Percentiles rank a stretch among this genome's conserved stretches.
Evolutionary conservation across 805 yeast species (phyloP).

Genomic region (Ogataea paradorogensis): DNA sequence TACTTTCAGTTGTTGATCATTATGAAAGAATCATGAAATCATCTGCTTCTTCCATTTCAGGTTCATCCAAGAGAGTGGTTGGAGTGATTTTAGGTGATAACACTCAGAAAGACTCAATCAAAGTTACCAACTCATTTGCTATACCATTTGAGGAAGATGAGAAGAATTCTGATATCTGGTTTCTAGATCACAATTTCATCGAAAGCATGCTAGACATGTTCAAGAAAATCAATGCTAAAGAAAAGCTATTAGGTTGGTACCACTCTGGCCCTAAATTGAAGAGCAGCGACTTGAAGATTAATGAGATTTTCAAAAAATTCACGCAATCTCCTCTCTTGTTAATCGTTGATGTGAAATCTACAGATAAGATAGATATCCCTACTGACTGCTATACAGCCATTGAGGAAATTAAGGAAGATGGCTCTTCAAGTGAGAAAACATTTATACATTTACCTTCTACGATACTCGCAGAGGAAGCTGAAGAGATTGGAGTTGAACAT

Average conservation of each 20-base stretch:
- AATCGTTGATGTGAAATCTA: slow-evolving; percentile 88
- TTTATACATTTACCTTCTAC: slow-evolving; percentile 90
- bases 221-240: slow-evolving; percentile 95
- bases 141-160: slow-evolving; percentile 98
- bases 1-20: slow-evolving; percentile 92
- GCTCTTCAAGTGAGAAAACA: slow-evolving; percentile 87
- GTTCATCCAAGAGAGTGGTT: slow-evolving; percentile 61
- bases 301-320: slow-evolving; percentile 83
- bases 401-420: slow-evolving; percentile 95
- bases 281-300: slow-evolving; percentile 85
- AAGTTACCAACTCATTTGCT: slow-evolving; percentile 90
- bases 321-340: slow-evolving; percentile 77
- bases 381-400: slow-evolving; percentile 93
- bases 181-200: slow-evolving; percentile 91
- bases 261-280: slow-evolving; percentile 95
- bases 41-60: slow-evolving; percentile 34
- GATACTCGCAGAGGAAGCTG: slow-evolving; percentile 98
- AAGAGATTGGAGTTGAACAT: slow-evolving; percentile 98
- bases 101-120: slow-evolving; percentile 41
- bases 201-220: slow-evolving; percentile 98
- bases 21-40: slow-evolving; percentile 72
- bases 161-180: slow-evolving; percentile 89
- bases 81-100: slow-evolving; percentile 92
- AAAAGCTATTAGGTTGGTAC: slow-evolving; percentile 97
- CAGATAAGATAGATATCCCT: slow-evolving; percentile 79